Evolutionary conservation across 257 asterid species (phyloP).

Genomic region (Galeopsis tetrahit): DNA sequence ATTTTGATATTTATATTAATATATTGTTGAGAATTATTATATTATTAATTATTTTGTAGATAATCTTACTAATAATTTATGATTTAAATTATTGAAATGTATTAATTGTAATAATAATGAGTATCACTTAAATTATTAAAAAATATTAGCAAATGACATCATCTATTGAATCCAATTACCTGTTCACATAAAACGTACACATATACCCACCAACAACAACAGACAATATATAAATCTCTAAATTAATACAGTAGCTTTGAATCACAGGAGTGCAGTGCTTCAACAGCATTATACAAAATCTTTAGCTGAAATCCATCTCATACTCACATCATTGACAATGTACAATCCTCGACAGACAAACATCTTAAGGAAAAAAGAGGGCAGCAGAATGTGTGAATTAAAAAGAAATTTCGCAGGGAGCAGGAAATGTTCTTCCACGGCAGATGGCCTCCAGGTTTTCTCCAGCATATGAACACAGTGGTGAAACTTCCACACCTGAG

Average conservation of each 20-base stretch:
- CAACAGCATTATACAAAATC: background rate
- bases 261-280: background rate
- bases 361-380: conserved; percentile 2
- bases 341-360: conserved; percentile 13
- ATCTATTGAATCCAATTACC: too few species aligned
- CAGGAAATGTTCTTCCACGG: conserved; percentile 94
- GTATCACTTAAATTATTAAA: too few species aligned
- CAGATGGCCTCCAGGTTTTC: conserved; percentile 94
- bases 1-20: too few species aligned
- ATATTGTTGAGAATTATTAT: too few species aligned
- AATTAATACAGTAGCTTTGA: conserved; percentile 1
- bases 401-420: conserved; percentile 91
- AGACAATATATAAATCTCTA: background rate
- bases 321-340: background rate
- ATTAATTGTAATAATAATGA: too few species aligned
- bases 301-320: background rate
- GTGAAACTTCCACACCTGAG: conserved; percentile 95
- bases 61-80: too few species aligned
- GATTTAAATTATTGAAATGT: too few species aligned
- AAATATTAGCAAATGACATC: too few species aligned
- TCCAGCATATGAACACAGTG: conserved; percentile 92
- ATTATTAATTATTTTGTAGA: too few species aligned
- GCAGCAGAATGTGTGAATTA: conserved; percentile 35
- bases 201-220: background rate
- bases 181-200: too few species aligned